A percentile compares a stretch with the other conserved stretches of the same genome.
These are phyloP conservation scores for Elongisporangium prolatum DNA, from an alignment of 352 stramenopile genomes.

Conservation along the genomic window DNA sequence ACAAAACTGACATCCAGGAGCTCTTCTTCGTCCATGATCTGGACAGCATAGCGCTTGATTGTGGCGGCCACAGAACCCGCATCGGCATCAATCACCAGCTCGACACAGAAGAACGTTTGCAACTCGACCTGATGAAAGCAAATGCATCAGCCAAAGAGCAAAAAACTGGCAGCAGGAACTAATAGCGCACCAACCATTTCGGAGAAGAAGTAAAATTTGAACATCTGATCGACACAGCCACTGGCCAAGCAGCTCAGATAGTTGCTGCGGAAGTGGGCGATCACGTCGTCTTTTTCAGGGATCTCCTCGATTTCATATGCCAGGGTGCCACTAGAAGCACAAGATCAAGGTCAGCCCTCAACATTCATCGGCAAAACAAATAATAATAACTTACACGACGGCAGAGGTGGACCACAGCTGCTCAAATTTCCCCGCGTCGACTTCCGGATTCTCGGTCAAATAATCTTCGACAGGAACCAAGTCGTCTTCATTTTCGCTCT, in stretches of 20 bases:
- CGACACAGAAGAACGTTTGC: slow-evolving; percentile 78
- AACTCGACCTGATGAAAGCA: slow-evolving; percentile 40
- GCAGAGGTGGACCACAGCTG: slow-evolving; percentile 66
- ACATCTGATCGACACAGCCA: slow-evolving; percentile 53
- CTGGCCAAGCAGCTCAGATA: slow-evolving; percentile 77
- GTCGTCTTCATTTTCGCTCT: slow-evolving; percentile 42
- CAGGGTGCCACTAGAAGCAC: slow-evolving; percentile 36
- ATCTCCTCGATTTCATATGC: slow-evolving; percentile 43
- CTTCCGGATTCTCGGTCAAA: slow-evolving; percentile 43
- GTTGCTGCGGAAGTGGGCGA: slow-evolving; percentile 63
- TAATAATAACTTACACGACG: slow-evolving; percentile 59
- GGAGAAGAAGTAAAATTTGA: slow-evolving; percentile 88
- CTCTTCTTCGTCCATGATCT: slow-evolving; percentile 48
- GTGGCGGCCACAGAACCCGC: slow-evolving; percentile 50
- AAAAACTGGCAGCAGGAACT: not conserved
- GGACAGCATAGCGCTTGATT: slow-evolving; percentile 69
- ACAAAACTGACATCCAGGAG: slow-evolving; percentile 85
- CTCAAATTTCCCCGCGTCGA: slow-evolving; percentile 77
- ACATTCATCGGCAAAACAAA: not conserved
- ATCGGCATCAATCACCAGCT: slow-evolving; percentile 66
- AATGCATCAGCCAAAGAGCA: not conserved
- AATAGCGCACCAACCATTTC: slow-evolving; percentile 77
- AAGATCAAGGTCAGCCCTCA: not conserved
- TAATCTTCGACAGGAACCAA: slow-evolving; percentile 67
- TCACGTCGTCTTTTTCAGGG: slow-evolving; percentile 72